These are phyloP conservation scores for Nakazawaea ernobii DNA, from an alignment of 805 yeast species.

Conservation along the genomic window DNA sequence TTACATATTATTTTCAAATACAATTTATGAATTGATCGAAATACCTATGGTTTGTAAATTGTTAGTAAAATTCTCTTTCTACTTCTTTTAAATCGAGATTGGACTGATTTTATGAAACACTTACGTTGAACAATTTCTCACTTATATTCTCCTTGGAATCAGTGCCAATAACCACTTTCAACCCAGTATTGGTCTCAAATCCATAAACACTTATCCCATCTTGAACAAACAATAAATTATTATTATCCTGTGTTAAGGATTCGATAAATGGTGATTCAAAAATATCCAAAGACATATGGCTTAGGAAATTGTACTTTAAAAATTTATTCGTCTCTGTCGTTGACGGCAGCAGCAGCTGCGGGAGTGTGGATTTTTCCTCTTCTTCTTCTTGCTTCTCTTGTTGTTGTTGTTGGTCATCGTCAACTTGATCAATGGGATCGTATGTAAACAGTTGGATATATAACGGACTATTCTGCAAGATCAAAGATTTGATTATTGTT, in stretches of 20 bases:
- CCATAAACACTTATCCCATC: constrained; percentile 68
- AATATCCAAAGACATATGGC: constrained; percentile 73
- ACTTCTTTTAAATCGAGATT: too few relatives aligned
- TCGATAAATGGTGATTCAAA: constrained; percentile 46
- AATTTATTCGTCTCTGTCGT: constrained; percentile 31
- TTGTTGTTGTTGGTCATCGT: constrained; percentile 2
- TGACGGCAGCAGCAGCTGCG: background rate
- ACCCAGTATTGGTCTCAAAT: constrained; percentile 60
- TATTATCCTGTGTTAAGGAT: constrained; percentile 26
- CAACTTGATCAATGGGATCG: background rate
- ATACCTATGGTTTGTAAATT: constrained; percentile 16
- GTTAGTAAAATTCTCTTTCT: constrained; percentile 1
- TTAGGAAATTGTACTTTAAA: constrained; percentile 59
- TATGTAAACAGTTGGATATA: constrained; percentile 47
- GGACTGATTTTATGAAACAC: too few relatives aligned
- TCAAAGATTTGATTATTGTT: constrained; percentile 8
- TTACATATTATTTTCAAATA: constrained; percentile 55
- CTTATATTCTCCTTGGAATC: constrained; percentile 25
- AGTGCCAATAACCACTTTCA: constrained; percentile 59
- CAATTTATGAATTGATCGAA: constrained; percentile 43
- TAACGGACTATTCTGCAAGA: constrained; percentile 42
- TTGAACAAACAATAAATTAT: constrained; percentile 53
- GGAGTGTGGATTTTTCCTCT: background rate
- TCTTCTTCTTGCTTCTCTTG: background rate
- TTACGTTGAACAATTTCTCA: constrained; percentile 17